These are phyloP conservation scores for Orbilia brochopaga DNA, from an alignment of 2,329 filamentous ascomycete genomes.

Conservation along the genomic window DNA sequence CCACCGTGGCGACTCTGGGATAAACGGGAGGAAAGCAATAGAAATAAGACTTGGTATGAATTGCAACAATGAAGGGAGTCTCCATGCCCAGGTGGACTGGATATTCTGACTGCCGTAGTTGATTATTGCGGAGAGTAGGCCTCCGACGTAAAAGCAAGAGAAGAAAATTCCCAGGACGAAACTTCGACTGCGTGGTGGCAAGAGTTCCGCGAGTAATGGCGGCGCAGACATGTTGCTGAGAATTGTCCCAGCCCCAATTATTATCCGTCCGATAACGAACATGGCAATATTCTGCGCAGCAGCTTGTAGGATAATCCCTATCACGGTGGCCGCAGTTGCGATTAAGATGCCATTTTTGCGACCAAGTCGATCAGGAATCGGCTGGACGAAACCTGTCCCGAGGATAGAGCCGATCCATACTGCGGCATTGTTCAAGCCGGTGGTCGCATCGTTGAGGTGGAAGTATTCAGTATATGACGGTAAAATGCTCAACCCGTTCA, in stretches of 20 bases:
- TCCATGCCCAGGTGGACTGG: slow-evolving; percentile 58
- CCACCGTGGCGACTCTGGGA: slow-evolving; percentile 58
- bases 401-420: slow-evolving; percentile 64
- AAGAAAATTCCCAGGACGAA: slow-evolving; percentile 39
- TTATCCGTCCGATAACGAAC: slow-evolving; percentile 62
- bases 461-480: slow-evolving; percentile 67
- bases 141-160: slow-evolving; percentile 55
- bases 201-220: slow-evolving; percentile 28
- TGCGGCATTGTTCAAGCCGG: slow-evolving; percentile 65
- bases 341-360: slow-evolving; percentile 60
- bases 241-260: slow-evolving; percentile 61
- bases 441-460: slow-evolving; percentile 63
- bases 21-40: slow-evolving; percentile 53
- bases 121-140: slow-evolving; percentile 55
- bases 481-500: slow-evolving; percentile 67
- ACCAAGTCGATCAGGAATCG: slow-evolving; percentile 60
- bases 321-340: slow-evolving; percentile 59
- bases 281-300: slow-evolving; percentile 63
- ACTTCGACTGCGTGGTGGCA: slow-evolving; percentile 36
- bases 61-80: slow-evolving; percentile 57
- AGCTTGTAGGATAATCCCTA: slow-evolving; percentile 61
- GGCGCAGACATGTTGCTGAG: slow-evolving; percentile 37
- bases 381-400: slow-evolving; percentile 54
- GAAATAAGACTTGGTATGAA: slow-evolving; percentile 55
- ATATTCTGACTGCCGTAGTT: slow-evolving; percentile 57